These are phyloP conservation scores for Neonectria magnoliae DNA, from an alignment of 2,329 filamentous ascomycete genomes.

Conservation along the genomic window DNA sequence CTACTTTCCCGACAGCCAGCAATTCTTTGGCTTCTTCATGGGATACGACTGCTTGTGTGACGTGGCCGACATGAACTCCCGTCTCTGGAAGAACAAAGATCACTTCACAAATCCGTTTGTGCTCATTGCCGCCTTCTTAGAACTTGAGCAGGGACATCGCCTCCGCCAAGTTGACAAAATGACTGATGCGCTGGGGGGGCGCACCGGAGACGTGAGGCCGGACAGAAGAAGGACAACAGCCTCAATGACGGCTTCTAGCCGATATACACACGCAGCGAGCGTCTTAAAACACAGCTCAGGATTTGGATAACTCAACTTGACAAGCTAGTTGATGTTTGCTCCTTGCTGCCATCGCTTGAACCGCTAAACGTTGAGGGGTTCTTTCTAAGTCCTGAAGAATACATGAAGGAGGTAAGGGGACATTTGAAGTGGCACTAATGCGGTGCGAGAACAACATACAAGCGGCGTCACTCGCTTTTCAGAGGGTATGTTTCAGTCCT, in stretches of 20 bases:
- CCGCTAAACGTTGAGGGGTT: background rate
- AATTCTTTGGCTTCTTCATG: too few relatives aligned
- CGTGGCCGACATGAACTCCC: background rate
- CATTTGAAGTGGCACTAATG: slow-evolving; percentile 5
- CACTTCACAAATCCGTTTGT: slow-evolving; percentile 16
- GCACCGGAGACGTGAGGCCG: too few relatives aligned
- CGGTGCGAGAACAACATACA: slow-evolving; percentile 14
- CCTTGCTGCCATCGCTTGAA: background rate
- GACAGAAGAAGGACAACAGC: background rate
- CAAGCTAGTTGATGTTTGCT: background rate
- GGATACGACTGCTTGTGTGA: background rate
- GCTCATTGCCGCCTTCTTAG: slow-evolving; percentile 10
- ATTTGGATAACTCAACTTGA: background rate
- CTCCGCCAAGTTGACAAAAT: background rate
- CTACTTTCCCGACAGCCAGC: too few relatives aligned
- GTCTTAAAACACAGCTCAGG: background rate
- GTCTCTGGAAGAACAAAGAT: slow-evolving; percentile 4
- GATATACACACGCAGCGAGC: background rate
- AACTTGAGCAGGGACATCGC: background rate
- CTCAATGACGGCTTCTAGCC: background rate
- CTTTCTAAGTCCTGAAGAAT: slow-evolving; percentile 9
- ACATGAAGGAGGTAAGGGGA: background rate
- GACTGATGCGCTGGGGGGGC: background rate
- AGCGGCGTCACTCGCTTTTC: slow-evolving; percentile 12
- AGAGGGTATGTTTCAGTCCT: slow-evolving; percentile 5